phyloP scores from a whole-genome alignment of 2,329 filamentous ascomycete species.

The Pyrenochaeta sp. region DNA sequence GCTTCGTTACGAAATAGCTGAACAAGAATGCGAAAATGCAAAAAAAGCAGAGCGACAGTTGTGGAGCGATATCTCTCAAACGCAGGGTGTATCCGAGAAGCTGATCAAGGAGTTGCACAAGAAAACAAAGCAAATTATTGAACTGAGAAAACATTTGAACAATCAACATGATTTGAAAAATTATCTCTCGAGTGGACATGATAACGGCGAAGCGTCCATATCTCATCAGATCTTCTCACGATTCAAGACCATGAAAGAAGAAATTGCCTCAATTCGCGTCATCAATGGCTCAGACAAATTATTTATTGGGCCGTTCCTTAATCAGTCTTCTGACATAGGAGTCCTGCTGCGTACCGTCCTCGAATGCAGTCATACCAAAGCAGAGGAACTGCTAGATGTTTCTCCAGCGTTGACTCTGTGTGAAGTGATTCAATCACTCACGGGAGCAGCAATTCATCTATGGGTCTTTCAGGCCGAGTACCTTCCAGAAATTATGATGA shows the following conservation, averaged over 20 bases:
- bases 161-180: not conserved
- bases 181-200: not conserved
- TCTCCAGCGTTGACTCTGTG: not conserved
- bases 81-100: not conserved
- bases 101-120: not conserved
- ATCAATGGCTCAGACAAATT: not conserved
- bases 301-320: not conserved
- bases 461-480: slow-evolving; percentile 5
- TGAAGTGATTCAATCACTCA: slow-evolving; percentile 5
- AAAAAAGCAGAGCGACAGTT: not conserved
- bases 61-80: not conserved
- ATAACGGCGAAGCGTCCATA: not conserved
- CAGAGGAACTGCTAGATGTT: too few species aligned
- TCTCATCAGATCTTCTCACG: not conserved
- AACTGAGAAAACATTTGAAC: not conserved
- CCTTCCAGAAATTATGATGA: not conserved
- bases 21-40: not conserved
- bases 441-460: slow-evolving; percentile 8
- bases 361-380: not conserved
- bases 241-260: not conserved
- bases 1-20: not conserved
- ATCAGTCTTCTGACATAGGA: not conserved
- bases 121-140: not conserved
- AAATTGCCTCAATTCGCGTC: not conserved
- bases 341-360: not conserved